Conservation (phyloP, 106 monocot genomes). For the Dactylorhiza incarnata region DNA sequence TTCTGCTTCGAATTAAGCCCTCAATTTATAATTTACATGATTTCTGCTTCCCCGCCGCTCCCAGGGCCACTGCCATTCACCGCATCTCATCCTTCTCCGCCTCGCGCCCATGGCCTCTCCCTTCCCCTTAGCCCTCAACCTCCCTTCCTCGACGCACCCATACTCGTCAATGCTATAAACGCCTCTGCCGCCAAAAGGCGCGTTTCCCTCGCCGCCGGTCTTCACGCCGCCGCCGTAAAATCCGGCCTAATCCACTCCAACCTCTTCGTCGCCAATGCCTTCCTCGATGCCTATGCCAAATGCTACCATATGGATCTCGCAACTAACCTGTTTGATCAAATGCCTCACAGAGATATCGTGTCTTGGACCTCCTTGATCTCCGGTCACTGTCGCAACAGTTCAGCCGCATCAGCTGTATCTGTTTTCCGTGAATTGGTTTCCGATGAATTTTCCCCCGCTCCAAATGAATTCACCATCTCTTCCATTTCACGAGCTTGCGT, state of each 20-base stretch:
- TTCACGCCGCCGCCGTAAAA: neutral
- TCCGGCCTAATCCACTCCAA: neutral
- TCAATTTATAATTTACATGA: neutral
- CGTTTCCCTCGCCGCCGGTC: neutral
- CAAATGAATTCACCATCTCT: slow-evolving; percentile 49
- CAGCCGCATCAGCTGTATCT: slow-evolving; percentile 11
- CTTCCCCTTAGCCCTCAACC: neutral
- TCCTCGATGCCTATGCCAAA: neutral
- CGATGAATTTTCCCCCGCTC: slow-evolving; percentile 5
- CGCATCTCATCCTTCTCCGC: neutral
- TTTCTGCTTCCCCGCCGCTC: neutral
- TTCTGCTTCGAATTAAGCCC: neutral
- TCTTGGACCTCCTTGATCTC: slow-evolving; percentile 47
- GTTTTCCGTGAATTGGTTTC: slow-evolving; percentile 29
- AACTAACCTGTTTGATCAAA: slow-evolving; percentile 26
- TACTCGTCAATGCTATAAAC: neutral
- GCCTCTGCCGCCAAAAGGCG: neutral
- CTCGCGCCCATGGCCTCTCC: neutral
- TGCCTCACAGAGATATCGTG: slow-evolving; percentile 34
- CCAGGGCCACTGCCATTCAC: neutral
- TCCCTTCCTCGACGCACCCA: neutral
- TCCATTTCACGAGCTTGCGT: slow-evolving; percentile 25
- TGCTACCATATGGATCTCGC: neutral
- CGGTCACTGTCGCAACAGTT: slow-evolving; percentile 14
- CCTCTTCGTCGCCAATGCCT: slow-evolving; percentile 4